Percentiles rank a stretch among this genome's conserved stretches.
phyloP scores from a whole-genome alignment of 768 basidiomycete species.

The Pulveroboletus sp. region DNA sequence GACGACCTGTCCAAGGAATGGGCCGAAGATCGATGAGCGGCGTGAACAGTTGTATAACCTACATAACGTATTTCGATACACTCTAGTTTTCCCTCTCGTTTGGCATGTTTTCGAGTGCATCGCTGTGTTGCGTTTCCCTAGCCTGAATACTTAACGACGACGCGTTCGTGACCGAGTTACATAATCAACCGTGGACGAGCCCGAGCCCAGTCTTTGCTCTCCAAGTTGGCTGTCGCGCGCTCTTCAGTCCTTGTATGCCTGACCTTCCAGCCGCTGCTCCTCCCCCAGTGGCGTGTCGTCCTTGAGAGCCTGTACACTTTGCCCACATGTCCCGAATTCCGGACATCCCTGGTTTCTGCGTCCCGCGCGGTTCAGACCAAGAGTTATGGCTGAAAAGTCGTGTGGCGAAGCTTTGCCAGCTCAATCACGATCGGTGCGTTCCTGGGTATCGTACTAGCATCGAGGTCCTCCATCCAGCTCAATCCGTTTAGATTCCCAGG shows the following conservation, averaged over 20 bases:
- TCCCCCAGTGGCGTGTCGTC: background rate
- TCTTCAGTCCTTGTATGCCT: background rate
- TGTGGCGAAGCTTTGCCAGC: constrained; percentile 61
- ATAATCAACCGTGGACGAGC: constrained; percentile 12
- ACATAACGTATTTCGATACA: constrained; percentile 18
- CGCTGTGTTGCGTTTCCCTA: constrained; percentile 10
- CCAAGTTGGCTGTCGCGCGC: constrained; percentile 1
- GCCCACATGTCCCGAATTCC: constrained; percentile 51
- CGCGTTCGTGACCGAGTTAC: constrained; percentile 5
- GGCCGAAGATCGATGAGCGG: constrained; percentile 80
- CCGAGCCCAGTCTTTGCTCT: background rate
- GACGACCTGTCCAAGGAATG: constrained; percentile 59
- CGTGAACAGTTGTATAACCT: constrained; percentile 18
- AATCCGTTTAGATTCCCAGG: constrained; percentile 74
- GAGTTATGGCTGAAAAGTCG: constrained; percentile 59
- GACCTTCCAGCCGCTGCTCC: background rate
- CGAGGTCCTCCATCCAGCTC: constrained; percentile 4
- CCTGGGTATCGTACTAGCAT: background rate
- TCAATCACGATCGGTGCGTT: constrained; percentile 61
- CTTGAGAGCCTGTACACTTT: background rate
- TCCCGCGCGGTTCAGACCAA: constrained; percentile 53
- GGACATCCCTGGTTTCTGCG: constrained; percentile 61
- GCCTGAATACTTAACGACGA: constrained; percentile 1
- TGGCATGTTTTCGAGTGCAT: constrained; percentile 19
- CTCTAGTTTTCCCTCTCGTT: constrained; percentile 16